phyloP scores from a whole-genome alignment of 495 filamentous ascomycete genomes.

The Daldinia caldariorum region DNA sequence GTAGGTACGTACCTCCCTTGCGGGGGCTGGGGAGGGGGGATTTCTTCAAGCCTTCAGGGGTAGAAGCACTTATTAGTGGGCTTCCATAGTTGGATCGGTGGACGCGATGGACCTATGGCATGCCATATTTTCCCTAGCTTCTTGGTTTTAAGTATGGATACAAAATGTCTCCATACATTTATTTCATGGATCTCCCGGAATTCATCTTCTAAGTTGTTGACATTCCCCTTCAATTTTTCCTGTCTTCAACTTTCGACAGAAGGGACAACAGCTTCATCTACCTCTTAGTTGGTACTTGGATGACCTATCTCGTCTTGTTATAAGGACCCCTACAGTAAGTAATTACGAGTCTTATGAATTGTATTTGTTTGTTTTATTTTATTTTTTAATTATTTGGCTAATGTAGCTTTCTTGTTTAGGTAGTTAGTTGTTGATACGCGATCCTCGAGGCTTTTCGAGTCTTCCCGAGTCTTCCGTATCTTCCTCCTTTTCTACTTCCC shows the following conservation, averaged over 20 bases:
- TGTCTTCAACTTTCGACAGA: conserved; percentile 4
- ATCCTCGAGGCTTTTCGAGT: conserved; percentile 11
- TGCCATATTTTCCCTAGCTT: conserved; percentile 15
- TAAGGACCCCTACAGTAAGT: neutral
- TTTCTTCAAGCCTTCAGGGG: neutral
- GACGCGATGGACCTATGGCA: conserved; percentile 25
- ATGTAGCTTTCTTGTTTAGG: neutral
- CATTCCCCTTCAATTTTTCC: conserved; percentile 18
- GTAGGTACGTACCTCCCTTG: neutral
- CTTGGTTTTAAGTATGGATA: neutral
- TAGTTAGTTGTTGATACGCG: conserved; percentile 12
- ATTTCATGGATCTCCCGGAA: conserved; percentile 9
- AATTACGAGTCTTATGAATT: neutral
- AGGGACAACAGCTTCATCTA: conserved; percentile 3
- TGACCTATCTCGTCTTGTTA: conserved; percentile 13
- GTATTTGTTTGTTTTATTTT: no score
- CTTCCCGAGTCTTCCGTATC: conserved; percentile 27
- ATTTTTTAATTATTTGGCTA: neutral
- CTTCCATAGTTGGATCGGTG: conserved; percentile 26
- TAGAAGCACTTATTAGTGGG: conserved; percentile 6
- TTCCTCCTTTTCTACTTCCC: neutral
- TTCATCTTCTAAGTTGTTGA: neutral
- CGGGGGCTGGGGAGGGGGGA: neutral
- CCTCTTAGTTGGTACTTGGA: conserved; percentile 2
- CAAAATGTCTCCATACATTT: neutral